A percentile compares a stretch with the other conserved stretches of the same genome.
Conservation (phyloP, 2,329 filamentous ascomycete species). For the Ceratocystis cubensis region DNA sequence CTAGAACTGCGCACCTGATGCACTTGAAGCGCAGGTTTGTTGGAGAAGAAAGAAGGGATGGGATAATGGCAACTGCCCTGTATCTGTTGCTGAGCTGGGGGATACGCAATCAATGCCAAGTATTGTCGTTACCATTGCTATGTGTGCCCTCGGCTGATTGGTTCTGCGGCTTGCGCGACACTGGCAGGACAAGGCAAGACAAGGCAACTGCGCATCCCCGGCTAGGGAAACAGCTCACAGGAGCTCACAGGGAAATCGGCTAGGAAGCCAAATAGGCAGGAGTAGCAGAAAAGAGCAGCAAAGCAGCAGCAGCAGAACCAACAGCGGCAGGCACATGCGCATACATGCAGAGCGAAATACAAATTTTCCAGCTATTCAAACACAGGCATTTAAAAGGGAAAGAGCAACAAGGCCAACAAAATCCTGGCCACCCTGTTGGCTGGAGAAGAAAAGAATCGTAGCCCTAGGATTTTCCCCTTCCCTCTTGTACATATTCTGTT, state of each 20-base stretch:
- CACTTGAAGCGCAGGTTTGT: background rate
- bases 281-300: no score
- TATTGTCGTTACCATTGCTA: background rate
- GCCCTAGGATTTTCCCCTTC: background rate
- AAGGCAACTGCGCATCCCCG: no score
- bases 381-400: background rate
- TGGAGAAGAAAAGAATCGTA: background rate
- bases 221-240: no score
- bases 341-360: background rate
- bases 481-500: background rate
- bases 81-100: no score
- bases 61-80: no score
- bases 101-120: background rate
- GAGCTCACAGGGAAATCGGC: no score
- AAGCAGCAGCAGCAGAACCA: no score
- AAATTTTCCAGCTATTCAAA: background rate
- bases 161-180: no score
- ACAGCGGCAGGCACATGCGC: background rate
- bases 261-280: no score
- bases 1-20: background rate
- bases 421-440: slow-evolving; percentile 16
- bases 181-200: background rate
- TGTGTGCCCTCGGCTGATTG: background rate
- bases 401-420: background rate
- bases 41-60: background rate